Conservation (phyloP, 179 eudicot genomes). For the Vitellaria paradoxa region DNA sequence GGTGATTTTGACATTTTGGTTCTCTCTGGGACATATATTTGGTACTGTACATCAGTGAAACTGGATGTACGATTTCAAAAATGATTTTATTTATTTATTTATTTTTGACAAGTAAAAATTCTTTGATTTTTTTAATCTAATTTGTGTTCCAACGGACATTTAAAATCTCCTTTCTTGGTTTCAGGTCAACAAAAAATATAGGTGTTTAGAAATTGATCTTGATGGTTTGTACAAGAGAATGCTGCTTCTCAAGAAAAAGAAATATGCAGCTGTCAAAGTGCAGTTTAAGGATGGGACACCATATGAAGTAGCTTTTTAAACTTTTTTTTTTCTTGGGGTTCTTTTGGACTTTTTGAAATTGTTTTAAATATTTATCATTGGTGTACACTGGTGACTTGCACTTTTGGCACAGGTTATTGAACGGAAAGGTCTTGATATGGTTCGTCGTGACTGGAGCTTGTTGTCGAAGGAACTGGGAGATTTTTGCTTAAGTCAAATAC, state of each 20-base stretch:
- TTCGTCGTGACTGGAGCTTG: constrained; percentile 99
- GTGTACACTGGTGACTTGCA: constrained; percentile 5
- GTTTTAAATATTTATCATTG: neutral
- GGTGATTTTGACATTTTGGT: neutral
- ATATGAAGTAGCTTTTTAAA: constrained; percentile 54
- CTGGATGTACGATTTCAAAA: neutral
- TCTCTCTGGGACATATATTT: neutral
- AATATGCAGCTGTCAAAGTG: constrained; percentile 96
- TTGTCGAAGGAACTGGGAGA: constrained; percentile 90
- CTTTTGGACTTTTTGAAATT: neutral
- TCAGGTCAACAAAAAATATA: constrained; percentile 92
- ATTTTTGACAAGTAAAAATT: too few species aligned
- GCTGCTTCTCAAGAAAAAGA: constrained; percentile 94
- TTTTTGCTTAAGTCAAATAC: constrained; percentile 85
- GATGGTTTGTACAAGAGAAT: constrained; percentile 98
- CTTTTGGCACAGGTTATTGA: constrained; percentile 63
- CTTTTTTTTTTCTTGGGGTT: neutral
- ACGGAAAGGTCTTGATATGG: constrained; percentile 98
- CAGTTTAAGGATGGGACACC: constrained; percentile 68
- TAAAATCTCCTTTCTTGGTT: neutral
- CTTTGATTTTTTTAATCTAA: too few species aligned
- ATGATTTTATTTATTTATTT: neutral
- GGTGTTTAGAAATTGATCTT: constrained; percentile 87
- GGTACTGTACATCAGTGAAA: neutral
- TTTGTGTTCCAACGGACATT: constrained; percentile 1